Percentiles rank a stretch among this genome's conserved stretches.
Conservation (phyloP, 371 early-diverging fungal species). For the Mortierella sp. region DNA sequence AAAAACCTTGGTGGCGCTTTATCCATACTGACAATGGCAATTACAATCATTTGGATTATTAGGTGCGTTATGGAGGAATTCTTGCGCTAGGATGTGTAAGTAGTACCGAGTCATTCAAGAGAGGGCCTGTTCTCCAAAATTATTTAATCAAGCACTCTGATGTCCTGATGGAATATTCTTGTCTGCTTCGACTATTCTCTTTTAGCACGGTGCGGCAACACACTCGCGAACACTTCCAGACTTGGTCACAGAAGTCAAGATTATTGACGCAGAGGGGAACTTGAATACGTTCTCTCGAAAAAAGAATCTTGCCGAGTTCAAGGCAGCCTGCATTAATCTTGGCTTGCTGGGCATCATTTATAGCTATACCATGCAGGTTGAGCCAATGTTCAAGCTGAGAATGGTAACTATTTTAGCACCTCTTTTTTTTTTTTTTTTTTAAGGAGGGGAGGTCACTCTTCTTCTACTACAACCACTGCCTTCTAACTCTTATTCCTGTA, state of each 20-base stretch:
- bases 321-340: constrained; percentile 47
- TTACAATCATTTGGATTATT: neutral
- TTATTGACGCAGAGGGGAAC: constrained; percentile 35
- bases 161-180: neutral
- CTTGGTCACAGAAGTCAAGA: constrained; percentile 33
- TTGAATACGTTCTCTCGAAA: constrained; percentile 33
- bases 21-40: neutral
- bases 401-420: constrained; percentile 9
- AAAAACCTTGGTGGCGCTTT: neutral
- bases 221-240: constrained; percentile 36
- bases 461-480: too few species aligned
- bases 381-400: constrained; percentile 45
- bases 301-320: constrained; percentile 40
- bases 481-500: too few species aligned
- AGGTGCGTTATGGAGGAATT: constrained; percentile 33
- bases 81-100: constrained; percentile 27
- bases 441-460: neutral
- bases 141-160: too few species aligned
- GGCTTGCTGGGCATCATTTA: constrained; percentile 51
- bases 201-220: constrained; percentile 43
- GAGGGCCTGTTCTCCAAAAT: neutral
- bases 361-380: constrained; percentile 39
- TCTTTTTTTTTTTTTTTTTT: neutral
- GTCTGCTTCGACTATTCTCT: neutral
- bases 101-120: too few species aligned